Percentiles rank a stretch among this genome's conserved stretches.
These are phyloP conservation scores for Solanum aculeatissimum DNA, from an alignment of 305 asterid species.

Conservation along the genomic window DNA sequence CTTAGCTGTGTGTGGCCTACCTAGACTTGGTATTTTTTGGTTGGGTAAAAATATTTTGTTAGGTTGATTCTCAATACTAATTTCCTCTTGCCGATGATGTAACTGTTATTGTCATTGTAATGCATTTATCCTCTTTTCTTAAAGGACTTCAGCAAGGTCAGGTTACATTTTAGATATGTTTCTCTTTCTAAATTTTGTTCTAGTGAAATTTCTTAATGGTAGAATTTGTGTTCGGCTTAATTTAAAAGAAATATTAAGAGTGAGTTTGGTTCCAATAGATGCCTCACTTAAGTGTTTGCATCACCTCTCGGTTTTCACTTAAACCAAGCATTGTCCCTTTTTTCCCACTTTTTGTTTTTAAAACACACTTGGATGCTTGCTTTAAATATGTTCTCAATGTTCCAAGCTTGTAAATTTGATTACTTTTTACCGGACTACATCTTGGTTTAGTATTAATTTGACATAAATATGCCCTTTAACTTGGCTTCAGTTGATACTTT, in stretches of 20 bases:
- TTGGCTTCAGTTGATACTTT: too few species aligned
- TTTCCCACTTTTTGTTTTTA: neutral
- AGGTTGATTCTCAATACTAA: neutral
- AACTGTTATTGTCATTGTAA: neutral
- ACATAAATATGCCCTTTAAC: too few species aligned
- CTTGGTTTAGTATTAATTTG: neutral
- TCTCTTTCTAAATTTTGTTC: neutral
- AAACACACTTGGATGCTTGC: neutral
- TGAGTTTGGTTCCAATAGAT: neutral
- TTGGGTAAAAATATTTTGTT: neutral
- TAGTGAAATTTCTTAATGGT: neutral
- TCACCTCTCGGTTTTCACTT: neutral
- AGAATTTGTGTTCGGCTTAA: neutral
- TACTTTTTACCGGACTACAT: neutral
- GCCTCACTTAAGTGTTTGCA: neutral
- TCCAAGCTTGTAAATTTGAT: neutral
- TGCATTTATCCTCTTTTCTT: neutral
- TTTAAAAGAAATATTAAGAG: neutral
- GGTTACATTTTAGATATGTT: neutral
- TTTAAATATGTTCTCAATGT: neutral
- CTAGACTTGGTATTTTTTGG: neutral
- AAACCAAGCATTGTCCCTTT: neutral
- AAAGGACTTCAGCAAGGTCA: neutral
- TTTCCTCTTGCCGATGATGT: neutral
- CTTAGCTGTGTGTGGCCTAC: neutral